phyloP scores from a whole-genome alignment of 768 basidiomycete species.

The Agaricus blazei region DNA sequence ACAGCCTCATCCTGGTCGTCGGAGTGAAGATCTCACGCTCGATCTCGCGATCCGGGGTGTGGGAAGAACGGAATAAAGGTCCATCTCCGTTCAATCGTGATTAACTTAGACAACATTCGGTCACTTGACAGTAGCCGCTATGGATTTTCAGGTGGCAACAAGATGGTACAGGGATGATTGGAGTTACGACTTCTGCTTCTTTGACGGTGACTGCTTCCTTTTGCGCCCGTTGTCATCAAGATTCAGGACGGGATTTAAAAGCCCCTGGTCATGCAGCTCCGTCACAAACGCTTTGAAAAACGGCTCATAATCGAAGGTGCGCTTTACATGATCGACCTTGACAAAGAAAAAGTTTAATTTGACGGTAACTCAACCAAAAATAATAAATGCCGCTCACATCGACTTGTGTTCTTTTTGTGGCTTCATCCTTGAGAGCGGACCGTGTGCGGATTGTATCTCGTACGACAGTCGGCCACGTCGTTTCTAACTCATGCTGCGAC shows the following conservation, averaged over 20 bases:
- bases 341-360: background rate
- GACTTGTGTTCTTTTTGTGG: constrained; percentile 33
- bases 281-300: constrained; percentile 46
- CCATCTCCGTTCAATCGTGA: too few species aligned
- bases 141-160: background rate
- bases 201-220: constrained; percentile 5
- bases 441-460: constrained; percentile 33
- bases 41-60: too few species aligned
- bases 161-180: background rate
- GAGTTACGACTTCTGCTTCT: background rate
- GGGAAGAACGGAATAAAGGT: too few species aligned
- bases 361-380: background rate
- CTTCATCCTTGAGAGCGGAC: constrained; percentile 44
- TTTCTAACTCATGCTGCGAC: constrained; percentile 27
- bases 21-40: too few species aligned
- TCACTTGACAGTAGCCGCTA: too few species aligned
- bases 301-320: constrained; percentile 61
- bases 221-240: constrained; percentile 28
- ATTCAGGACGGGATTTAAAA: constrained; percentile 39
- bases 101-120: background rate
- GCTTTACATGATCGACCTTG: constrained; percentile 51
- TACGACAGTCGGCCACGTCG: constrained; percentile 45
- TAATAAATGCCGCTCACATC: constrained; percentile 32
- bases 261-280: constrained; percentile 38
- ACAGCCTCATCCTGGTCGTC: too few species aligned